A percentile compares a stretch with the other conserved stretches of the same genome.
Evolutionary conservation across 768 basidiomycete species (phyloP).

Genomic region (Lyophyllum semitale): DNA sequence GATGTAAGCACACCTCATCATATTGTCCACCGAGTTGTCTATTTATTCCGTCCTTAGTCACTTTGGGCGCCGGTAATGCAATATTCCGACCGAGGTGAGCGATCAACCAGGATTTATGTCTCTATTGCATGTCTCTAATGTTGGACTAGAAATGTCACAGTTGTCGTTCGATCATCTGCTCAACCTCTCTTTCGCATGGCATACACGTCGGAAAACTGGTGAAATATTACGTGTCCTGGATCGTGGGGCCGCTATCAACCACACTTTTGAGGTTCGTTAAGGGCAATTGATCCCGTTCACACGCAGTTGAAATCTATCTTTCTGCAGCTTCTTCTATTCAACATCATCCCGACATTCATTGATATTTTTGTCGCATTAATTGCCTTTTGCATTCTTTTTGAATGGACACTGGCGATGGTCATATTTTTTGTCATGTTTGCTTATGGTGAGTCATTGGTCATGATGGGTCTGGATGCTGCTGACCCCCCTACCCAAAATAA

Average conservation of each 20-base stretch:
- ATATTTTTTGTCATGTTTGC: slow-evolving; percentile 74
- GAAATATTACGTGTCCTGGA: slow-evolving; percentile 83
- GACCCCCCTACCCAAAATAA: slow-evolving; percentile 11
- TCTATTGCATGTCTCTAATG: slow-evolving; percentile 1
- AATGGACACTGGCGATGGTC: slow-evolving; percentile 66
- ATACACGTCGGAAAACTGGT: slow-evolving; percentile 81
- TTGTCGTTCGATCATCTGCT: slow-evolving; percentile 87
- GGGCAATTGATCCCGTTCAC: background rate
- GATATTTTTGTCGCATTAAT: slow-evolving; percentile 76
- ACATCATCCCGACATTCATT: slow-evolving; percentile 77
- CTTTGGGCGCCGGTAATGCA: slow-evolving; percentile 91
- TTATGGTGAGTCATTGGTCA: slow-evolving; percentile 51
- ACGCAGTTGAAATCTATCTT: slow-evolving; percentile 3
- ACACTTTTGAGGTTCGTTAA: slow-evolving; percentile 62
- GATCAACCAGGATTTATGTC: background rate
- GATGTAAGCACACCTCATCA: slow-evolving; percentile 41
- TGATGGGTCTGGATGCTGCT: background rate
- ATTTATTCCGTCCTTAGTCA: slow-evolving; percentile 34
- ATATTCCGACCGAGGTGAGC: slow-evolving; percentile 70
- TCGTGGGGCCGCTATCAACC: slow-evolving; percentile 86
- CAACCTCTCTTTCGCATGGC: slow-evolving; percentile 84
- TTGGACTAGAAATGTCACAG: slow-evolving; percentile 72
- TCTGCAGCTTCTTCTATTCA: slow-evolving; percentile 75
- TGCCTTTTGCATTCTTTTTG: slow-evolving; percentile 62
- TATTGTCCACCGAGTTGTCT: background rate